A percentile compares a stretch with the other conserved stretches of the same genome.
phyloP scores from a whole-genome alignment of 2,329 filamentous ascomycete genomes.

The Fusarium scirpi region DNA sequence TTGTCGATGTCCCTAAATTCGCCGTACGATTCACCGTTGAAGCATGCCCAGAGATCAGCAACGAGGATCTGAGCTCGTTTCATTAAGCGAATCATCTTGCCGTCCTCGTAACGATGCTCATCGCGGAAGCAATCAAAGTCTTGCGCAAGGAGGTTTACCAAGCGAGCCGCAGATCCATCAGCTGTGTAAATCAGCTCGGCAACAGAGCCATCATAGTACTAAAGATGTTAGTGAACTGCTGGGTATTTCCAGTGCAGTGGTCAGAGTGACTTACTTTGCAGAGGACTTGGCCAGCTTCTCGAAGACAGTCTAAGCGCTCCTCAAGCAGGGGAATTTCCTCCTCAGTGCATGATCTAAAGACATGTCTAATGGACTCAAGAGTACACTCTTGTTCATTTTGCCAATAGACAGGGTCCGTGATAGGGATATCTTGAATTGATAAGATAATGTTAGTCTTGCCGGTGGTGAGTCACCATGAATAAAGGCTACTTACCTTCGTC shows the following conservation, averaged over 20 bases:
- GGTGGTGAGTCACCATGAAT: not conserved
- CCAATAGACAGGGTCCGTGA: conserved; percentile 92
- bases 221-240: conserved; percentile 26
- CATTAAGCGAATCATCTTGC: conserved; percentile 80
- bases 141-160: conserved; percentile 87
- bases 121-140: conserved; percentile 91
- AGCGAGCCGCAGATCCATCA: conserved; percentile 80
- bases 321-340: conserved; percentile 88
- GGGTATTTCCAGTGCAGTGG: too few species aligned
- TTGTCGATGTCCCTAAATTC: conserved; percentile 91
- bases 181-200: conserved; percentile 79
- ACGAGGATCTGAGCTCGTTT: conserved; percentile 97
- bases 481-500: conserved; percentile 73
- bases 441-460: conserved; percentile 3
- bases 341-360: conserved; percentile 88
- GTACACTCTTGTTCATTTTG: conserved; percentile 79
- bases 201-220: conserved; percentile 83
- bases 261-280: conserved; percentile 70
- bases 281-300: conserved; percentile 85
- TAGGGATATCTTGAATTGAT: conserved; percentile 74
- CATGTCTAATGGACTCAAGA: conserved; percentile 76
- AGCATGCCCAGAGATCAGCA: conserved; percentile 96
- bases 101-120: conserved; percentile 79
- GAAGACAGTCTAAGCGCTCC: conserved; percentile 81
- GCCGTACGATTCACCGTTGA: conserved; percentile 83